Conservation (phyloP, 2,329 filamentous ascomycete genomes). For the Ceratocystis alfenasii region DNA sequence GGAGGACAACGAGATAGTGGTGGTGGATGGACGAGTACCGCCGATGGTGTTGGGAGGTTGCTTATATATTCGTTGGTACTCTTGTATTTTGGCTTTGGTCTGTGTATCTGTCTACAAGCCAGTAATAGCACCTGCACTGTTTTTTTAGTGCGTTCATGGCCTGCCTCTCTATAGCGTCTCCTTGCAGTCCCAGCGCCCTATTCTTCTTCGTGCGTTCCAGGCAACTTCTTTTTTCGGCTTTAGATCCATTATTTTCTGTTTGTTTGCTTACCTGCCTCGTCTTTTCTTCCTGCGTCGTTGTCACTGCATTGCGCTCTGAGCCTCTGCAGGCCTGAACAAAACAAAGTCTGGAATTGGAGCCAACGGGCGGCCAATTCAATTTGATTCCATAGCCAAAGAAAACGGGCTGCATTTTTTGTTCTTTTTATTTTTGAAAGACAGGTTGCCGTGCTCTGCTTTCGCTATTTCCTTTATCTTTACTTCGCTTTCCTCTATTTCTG, state of each 20-base stretch:
- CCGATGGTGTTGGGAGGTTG: too few species aligned
- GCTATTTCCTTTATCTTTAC: neutral
- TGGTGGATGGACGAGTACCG: too few species aligned
- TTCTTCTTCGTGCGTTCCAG: neutral
- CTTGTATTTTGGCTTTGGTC: too few species aligned
- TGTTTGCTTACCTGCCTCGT: neutral
- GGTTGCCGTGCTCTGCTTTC: neutral
- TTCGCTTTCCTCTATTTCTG: neutral
- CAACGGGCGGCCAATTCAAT: conserved; percentile 1
- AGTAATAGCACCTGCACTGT: neutral
- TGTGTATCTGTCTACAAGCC: too few species aligned
- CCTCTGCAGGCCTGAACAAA: neutral
- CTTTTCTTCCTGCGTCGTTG: neutral
- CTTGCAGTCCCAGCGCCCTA: neutral
- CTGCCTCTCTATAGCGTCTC: neutral
- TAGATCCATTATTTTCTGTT: neutral
- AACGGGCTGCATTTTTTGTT: neutral
- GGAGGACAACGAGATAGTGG: too few species aligned
- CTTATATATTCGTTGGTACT: too few species aligned
- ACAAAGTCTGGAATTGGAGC: neutral
- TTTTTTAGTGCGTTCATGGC: neutral
- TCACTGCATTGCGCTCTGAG: neutral
- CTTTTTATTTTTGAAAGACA: neutral
- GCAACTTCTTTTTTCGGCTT: neutral
- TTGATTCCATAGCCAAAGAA: conserved; percentile 3